Evolutionary conservation across 2,329 filamentous ascomycete genomes (phyloP).

Genomic region (Diaporthe longicolla): DNA sequence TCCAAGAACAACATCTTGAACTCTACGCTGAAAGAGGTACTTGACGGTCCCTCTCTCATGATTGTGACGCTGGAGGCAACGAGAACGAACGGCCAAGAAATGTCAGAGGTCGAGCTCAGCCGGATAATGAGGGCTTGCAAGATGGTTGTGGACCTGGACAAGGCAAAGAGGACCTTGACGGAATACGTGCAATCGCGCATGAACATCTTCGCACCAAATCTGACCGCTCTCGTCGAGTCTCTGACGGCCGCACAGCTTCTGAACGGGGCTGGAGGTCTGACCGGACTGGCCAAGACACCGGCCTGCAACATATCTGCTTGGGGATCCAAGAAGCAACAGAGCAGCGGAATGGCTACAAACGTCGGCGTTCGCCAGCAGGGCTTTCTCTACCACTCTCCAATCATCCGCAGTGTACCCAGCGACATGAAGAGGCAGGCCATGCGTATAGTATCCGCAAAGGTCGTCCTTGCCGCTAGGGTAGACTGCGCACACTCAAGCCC

Average conservation of each 20-base stretch:
- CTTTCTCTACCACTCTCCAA: constrained; percentile 91
- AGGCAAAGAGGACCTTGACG: constrained; percentile 87
- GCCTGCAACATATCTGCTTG: constrained; percentile 93
- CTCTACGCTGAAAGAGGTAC: constrained; percentile 80
- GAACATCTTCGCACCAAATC: constrained; percentile 94
- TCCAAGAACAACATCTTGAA: constrained; percentile 85
- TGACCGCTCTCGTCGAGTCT: constrained; percentile 91
- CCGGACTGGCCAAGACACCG: constrained; percentile 90
- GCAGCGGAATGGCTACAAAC: constrained; percentile 88
- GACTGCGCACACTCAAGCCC: constrained; percentile 87
- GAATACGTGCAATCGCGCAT: constrained; percentile 98
- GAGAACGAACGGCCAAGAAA: constrained; percentile 84
- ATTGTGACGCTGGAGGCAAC: constrained; percentile 96
- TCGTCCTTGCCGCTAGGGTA: constrained; percentile 92
- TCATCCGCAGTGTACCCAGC: constrained; percentile 86
- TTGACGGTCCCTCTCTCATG: constrained; percentile 94
- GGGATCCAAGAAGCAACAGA: constrained; percentile 88
- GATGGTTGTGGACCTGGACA: constrained; percentile 89
- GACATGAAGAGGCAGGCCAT: constrained; percentile 95
- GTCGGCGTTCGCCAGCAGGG: constrained; percentile 92
- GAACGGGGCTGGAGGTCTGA: constrained; percentile 91
- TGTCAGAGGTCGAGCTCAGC: constrained; percentile 81
- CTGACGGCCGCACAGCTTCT: constrained; percentile 96
- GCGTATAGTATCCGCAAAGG: constrained; percentile 93
- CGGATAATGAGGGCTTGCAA: constrained; percentile 84